Percentiles rank a stretch among this genome's conserved stretches.
phyloP scores from a whole-genome alignment of 768 basidiomycete species.

The Boletus pseudo-olivaceus region DNA sequence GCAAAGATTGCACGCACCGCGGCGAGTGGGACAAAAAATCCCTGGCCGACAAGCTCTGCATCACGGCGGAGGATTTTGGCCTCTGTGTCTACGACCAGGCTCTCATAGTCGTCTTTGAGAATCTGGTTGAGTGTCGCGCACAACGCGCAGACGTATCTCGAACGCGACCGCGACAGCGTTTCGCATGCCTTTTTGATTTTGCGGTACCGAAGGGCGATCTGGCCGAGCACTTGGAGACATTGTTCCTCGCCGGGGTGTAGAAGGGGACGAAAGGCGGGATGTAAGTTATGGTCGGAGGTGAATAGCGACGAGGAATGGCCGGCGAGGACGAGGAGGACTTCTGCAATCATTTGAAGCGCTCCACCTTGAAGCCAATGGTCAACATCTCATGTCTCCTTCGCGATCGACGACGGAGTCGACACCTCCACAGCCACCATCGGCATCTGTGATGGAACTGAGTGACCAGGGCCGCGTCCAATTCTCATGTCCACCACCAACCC shows the following conservation, averaged over 20 bases:
- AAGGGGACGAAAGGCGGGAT: conserved; percentile 63
- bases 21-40: conserved; percentile 83
- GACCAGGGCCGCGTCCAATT: background rate
- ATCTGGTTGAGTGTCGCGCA: conserved; percentile 71
- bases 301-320: conserved; percentile 89
- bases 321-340: conserved; percentile 80
- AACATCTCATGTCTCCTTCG: too few relatives aligned
- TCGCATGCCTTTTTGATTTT: conserved; percentile 60
- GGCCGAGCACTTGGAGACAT: conserved; percentile 74
- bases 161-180: conserved; percentile 51
- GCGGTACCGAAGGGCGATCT: conserved; percentile 71
- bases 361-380: too few relatives aligned
- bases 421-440: conserved; percentile 6
- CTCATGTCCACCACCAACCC: conserved; percentile 15
- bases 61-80: conserved; percentile 74
- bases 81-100: conserved; percentile 76
- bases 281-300: conserved; percentile 51
- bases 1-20: conserved; percentile 80
- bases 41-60: conserved; percentile 69
- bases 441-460: background rate
- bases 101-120: conserved; percentile 76
- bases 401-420: too few relatives aligned
- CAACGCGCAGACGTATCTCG: conserved; percentile 77
- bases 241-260: conserved; percentile 89
- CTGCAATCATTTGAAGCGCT: conserved; percentile 97